These are phyloP conservation scores for Penicillium carneum DNA, from an alignment of 2,329 filamentous ascomycete species.

Conservation along the genomic window DNA sequence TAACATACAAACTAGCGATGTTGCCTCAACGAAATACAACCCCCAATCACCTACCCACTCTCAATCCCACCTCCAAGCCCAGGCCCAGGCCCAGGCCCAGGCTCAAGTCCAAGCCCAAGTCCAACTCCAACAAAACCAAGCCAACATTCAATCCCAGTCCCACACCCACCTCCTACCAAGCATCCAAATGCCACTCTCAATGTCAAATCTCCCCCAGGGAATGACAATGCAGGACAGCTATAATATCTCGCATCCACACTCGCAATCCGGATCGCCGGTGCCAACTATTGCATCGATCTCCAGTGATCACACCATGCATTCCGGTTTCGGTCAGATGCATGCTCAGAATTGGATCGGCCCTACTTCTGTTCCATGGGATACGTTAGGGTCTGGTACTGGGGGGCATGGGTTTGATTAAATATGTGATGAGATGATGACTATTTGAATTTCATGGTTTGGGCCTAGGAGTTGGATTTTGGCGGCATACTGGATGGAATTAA, in stretches of 20 bases:
- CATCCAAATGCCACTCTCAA: conserved; percentile 20
- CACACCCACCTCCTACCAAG: conserved; percentile 21
- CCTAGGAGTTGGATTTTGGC: neutral
- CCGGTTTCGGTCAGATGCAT: conserved; percentile 38
- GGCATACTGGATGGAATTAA: neutral
- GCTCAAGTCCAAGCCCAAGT: conserved; percentile 22
- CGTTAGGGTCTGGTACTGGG: conserved; percentile 25
- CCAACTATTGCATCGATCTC: conserved; percentile 28
- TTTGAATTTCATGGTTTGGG: neutral
- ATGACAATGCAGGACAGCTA: conserved; percentile 27
- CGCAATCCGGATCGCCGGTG: conserved; percentile 31
- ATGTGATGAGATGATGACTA: neutral
- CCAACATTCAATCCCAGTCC: conserved; percentile 19
- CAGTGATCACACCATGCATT: conserved; percentile 33
- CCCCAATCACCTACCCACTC: conserved; percentile 23
- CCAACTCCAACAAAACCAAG: conserved; percentile 24
- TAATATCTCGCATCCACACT: conserved; percentile 22
- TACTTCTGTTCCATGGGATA: conserved; percentile 41
- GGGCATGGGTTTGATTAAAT: conserved; percentile 27
- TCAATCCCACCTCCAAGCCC: conserved; percentile 23
- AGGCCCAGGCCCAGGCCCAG: conserved; percentile 22
- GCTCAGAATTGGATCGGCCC: conserved; percentile 47
- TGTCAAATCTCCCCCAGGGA: conserved; percentile 18
- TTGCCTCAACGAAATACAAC: conserved; percentile 32
- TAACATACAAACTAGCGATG: conserved; percentile 33